Conservation (phyloP, 1,284 basidiomycete genomes). For the Malassezia equina region DNA sequence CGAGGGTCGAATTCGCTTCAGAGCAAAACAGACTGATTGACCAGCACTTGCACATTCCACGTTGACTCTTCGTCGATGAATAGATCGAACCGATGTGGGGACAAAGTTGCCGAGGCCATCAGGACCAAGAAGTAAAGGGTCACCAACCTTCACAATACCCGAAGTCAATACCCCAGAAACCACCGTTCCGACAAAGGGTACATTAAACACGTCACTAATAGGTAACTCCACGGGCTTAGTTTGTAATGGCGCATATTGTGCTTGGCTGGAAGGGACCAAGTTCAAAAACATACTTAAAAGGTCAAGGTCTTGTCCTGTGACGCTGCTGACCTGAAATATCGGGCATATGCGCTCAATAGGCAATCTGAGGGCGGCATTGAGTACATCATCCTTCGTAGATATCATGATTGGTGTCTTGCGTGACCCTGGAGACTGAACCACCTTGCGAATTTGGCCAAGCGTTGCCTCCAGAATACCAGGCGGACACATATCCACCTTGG, state of each 20-base stretch:
- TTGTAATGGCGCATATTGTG: conserved; percentile 53
- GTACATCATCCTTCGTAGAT: conserved; percentile 24
- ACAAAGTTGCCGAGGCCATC: conserved; percentile 85
- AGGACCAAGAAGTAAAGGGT: conserved; percentile 75
- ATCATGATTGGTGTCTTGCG: conserved; percentile 42
- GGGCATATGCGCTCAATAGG: conserved; percentile 61
- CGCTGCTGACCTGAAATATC: conserved; percentile 86
- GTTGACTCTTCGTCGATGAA: conserved; percentile 82
- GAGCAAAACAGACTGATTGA: conserved; percentile 82
- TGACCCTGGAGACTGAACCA: conserved; percentile 85
- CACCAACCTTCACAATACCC: conserved; percentile 49
- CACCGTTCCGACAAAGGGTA: conserved; percentile 89
- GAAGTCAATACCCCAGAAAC: conserved; percentile 73
- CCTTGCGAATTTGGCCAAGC: conserved; percentile 81
- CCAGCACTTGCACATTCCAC: conserved; percentile 76
- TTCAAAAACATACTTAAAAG: conserved; percentile 51
- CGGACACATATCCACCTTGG: conserved; percentile 98
- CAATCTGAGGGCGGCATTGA: conserved; percentile 35
- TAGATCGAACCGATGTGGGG: conserved; percentile 71
- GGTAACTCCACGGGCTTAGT: conserved; percentile 62
- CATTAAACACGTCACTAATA: conserved; percentile 53
- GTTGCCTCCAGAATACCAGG: conserved; percentile 80
- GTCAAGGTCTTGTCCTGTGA: conserved; percentile 82
- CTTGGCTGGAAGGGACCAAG: conserved; percentile 35
- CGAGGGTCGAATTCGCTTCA: conserved; percentile 75